A percentile compares a stretch with the other conserved stretches of the same genome.
These are phyloP conservation scores for Penicillium sp. DNA, from an alignment of 2,329 filamentous ascomycete genomes.

Conservation along the genomic window DNA sequence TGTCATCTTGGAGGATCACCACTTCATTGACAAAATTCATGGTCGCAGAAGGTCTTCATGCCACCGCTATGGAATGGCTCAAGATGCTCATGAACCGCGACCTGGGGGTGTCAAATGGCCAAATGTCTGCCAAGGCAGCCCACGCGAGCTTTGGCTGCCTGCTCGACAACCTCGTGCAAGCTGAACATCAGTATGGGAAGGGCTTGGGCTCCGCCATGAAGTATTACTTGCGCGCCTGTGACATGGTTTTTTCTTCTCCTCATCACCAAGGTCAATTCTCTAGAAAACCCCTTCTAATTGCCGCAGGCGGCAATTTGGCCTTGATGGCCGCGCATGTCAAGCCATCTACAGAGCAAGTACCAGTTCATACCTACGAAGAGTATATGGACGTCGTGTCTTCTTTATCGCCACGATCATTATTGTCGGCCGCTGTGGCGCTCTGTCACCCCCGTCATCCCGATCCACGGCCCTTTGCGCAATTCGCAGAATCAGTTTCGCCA, in stretches of 20 bases:
- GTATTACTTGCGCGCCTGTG: slow-evolving; percentile 27
- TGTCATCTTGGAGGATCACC: slow-evolving; percentile 25
- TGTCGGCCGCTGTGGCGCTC: slow-evolving; percentile 29
- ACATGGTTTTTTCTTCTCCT: slow-evolving; percentile 16
- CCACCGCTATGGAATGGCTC: slow-evolving; percentile 34
- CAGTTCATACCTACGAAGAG: slow-evolving; percentile 30
- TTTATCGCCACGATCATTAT: slow-evolving; percentile 19
- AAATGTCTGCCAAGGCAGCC: slow-evolving; percentile 19
- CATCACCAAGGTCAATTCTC: slow-evolving; percentile 7
- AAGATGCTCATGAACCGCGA: slow-evolving; percentile 26
- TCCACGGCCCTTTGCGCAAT: slow-evolving; percentile 27
- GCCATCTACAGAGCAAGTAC: slow-evolving; percentile 22
- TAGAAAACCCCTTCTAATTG: slow-evolving; percentile 20
- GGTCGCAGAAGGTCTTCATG: slow-evolving; percentile 34
- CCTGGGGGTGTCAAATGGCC: slow-evolving; percentile 23
- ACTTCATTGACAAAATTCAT: slow-evolving; percentile 36
- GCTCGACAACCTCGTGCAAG: slow-evolving; percentile 29
- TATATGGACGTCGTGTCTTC: slow-evolving; percentile 24
- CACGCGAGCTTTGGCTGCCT: slow-evolving; percentile 23
- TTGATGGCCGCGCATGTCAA: slow-evolving; percentile 23
- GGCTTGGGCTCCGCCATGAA: slow-evolving; percentile 30
- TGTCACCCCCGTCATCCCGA: slow-evolving; percentile 38
- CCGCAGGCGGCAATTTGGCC: slow-evolving; percentile 24
- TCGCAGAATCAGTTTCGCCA: slow-evolving; percentile 22
- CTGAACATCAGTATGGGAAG: slow-evolving; percentile 31